Evolutionary conservation across 805 yeast species (phyloP).

Genomic region (Maudiozyma barnettii): DNA sequence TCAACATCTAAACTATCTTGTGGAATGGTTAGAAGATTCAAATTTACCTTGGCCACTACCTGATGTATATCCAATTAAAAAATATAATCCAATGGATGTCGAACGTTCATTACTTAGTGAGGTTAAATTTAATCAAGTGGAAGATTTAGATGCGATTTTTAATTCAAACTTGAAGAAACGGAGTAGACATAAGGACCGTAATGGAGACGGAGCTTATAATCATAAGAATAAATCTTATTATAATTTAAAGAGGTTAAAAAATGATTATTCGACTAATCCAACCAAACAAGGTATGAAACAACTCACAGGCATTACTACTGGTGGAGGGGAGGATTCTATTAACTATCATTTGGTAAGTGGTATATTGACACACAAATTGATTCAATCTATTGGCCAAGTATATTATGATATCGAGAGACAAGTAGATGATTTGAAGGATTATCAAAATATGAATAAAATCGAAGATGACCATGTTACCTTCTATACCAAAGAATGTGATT

Average conservation of each 20-base stretch:
- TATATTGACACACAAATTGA: conserved; percentile 53
- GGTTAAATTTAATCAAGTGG: conserved; percentile 45
- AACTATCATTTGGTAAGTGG: conserved; percentile 30
- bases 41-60: conserved; percentile 67
- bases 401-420: conserved; percentile 37
- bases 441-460: conserved; percentile 32
- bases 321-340: conserved; percentile 29
- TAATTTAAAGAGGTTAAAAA: conserved; percentile 50
- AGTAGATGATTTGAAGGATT: conserved; percentile 38
- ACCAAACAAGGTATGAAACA: conserved; percentile 42
- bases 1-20: conserved; percentile 52
- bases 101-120: conserved; percentile 69
- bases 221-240: conserved; percentile 34
- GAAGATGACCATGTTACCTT: conserved; percentile 38
- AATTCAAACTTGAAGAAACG: conserved; percentile 19
- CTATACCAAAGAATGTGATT: conserved; percentile 35
- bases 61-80: conserved; percentile 53
- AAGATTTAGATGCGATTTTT: conserved; percentile 35
- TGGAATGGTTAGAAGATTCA: conserved; percentile 48
- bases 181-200: conserved; percentile 12
- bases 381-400: conserved; percentile 44
- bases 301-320: conserved; percentile 41
- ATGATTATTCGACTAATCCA: conserved; percentile 64
- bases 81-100: conserved; percentile 62
- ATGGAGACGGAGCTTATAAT: conserved; percentile 7